These are phyloP conservation scores for Cercospora sp. DNA, from an alignment of 2,329 filamentous ascomycete genomes.

Conservation along the genomic window DNA sequence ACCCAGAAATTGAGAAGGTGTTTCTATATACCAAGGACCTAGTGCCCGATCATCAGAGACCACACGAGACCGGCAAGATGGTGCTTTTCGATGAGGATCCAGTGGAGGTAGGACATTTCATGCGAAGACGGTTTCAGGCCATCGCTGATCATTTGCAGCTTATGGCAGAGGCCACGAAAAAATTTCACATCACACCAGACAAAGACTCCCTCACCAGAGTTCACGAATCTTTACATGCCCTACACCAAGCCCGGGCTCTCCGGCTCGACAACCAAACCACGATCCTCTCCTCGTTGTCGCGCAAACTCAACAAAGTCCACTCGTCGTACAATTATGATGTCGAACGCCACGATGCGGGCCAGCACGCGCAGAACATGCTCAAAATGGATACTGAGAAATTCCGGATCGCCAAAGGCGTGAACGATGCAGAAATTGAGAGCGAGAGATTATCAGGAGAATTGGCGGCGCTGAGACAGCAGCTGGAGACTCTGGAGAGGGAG, in stretches of 20 bases:
- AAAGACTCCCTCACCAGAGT: conserved; percentile 81
- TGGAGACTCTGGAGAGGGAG: conserved; percentile 83
- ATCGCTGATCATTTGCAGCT: conserved; percentile 47
- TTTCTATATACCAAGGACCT: neutral
- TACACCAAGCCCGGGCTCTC: conserved; percentile 80
- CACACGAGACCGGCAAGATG: conserved; percentile 40
- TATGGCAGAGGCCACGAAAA: conserved; percentile 85
- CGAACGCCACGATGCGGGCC: conserved; percentile 70
- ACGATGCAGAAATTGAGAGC: conserved; percentile 89
- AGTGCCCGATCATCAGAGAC: neutral
- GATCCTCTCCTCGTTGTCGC: conserved; percentile 60
- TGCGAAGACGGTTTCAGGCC: conserved; percentile 11
- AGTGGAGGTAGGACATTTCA: conserved; percentile 62
- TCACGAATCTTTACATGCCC: conserved; percentile 75
- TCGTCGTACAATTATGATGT: conserved; percentile 77
- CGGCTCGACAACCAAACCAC: conserved; percentile 55
- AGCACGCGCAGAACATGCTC: conserved; percentile 81
- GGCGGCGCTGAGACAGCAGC: conserved; percentile 68
- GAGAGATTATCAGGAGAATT: conserved; percentile 82
- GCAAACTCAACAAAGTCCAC: conserved; percentile 71
- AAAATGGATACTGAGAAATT: conserved; percentile 92
- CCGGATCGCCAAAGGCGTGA: conserved; percentile 85
- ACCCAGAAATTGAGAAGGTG: neutral
- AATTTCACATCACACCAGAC: conserved; percentile 94
- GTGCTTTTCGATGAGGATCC: conserved; percentile 97